phyloP scores from a whole-genome alignment of 2,329 filamentous ascomycete species.

The Dothistroma septosporum region DNA sequence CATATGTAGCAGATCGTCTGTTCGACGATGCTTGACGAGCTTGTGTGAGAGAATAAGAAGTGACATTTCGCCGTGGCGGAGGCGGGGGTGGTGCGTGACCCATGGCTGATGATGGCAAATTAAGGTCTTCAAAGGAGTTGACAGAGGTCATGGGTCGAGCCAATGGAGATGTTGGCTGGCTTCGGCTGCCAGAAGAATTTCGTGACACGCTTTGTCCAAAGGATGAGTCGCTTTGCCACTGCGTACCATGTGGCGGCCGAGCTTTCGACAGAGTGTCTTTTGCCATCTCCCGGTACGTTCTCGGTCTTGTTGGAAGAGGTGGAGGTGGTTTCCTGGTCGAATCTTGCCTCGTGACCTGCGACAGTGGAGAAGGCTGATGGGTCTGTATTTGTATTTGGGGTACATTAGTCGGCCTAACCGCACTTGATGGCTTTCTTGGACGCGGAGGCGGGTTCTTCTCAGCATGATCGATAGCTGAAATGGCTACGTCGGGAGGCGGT shows the following conservation, averaged over 20 bases:
- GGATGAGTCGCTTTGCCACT: slow-evolving; percentile 18
- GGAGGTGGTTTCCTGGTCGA: slow-evolving; percentile 26
- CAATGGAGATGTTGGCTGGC: slow-evolving; percentile 17
- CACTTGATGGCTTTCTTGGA: slow-evolving; percentile 35
- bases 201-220: slow-evolving; percentile 7
- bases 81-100: slow-evolving; percentile 16
- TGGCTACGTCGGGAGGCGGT: slow-evolving; percentile 31
- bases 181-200: slow-evolving; percentile 9
- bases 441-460: slow-evolving; percentile 34
- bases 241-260: slow-evolving; percentile 14
- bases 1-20: slow-evolving; percentile 34
- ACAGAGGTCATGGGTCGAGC: slow-evolving; percentile 14
- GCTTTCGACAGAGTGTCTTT: slow-evolving; percentile 23
- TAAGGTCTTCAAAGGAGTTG: slow-evolving; percentile 23
- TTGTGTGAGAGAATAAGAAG: slow-evolving; percentile 33
- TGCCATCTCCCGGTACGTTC: slow-evolving; percentile 14
- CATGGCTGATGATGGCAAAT: slow-evolving; percentile 14
- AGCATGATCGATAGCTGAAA: slow-evolving; percentile 12
- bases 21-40: slow-evolving; percentile 24
- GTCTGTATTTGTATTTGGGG: slow-evolving; percentile 21
- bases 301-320: slow-evolving; percentile 33
- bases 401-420: slow-evolving; percentile 26
- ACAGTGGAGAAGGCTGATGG: slow-evolving; percentile 31
- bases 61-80: slow-evolving; percentile 33
- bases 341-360: slow-evolving; percentile 33